phyloP scores from a whole-genome alignment of 1,284 basidiomycete species.

The Naganishia sp. region DNA sequence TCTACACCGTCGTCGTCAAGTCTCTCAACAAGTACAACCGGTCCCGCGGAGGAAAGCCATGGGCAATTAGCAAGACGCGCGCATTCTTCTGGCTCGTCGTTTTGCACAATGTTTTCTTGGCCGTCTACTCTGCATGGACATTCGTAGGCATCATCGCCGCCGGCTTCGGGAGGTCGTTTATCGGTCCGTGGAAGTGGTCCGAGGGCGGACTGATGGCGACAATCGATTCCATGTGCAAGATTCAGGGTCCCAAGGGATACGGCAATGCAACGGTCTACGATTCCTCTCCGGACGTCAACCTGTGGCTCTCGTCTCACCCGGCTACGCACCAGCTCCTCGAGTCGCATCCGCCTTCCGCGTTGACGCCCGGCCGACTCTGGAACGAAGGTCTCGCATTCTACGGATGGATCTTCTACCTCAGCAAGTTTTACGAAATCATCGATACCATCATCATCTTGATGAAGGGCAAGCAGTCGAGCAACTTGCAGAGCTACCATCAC shows the following conservation, averaged over 20 bases:
- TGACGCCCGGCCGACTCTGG: conserved; percentile 30
- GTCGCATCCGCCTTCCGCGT: conserved; percentile 13
- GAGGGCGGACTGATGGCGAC: conserved; percentile 27
- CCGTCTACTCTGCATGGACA: conserved; percentile 35
- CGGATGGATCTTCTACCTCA: conserved; percentile 34
- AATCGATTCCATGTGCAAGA: conserved; percentile 33
- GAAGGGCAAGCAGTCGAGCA: conserved; percentile 34
- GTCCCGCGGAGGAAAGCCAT: conserved; percentile 30
- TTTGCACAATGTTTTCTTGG: conserved; percentile 32
- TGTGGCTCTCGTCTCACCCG: conserved; percentile 29
- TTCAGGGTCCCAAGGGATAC: conserved; percentile 23
- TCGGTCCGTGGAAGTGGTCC: conserved; percentile 26
- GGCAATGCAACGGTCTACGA: conserved; percentile 32
- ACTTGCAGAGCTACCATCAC: conserved; percentile 35
- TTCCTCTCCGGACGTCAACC: conserved; percentile 5
- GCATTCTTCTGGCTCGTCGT: conserved; percentile 33
- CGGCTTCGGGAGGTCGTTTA: conserved; percentile 27
- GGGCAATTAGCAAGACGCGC: conserved; percentile 32
- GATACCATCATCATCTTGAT: conserved; percentile 34
- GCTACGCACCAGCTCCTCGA: conserved; percentile 22
- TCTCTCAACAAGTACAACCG: conserved; percentile 31
- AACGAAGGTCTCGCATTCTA: conserved; percentile 35
- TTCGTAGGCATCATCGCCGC: conserved; percentile 32
- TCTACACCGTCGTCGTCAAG: conserved; percentile 31
- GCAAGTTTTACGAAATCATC: conserved; percentile 33